Evolutionary conservation across 202 grass and related monocot species (phyloP).

Genomic region (Cymbopogon flexuosus): DNA sequence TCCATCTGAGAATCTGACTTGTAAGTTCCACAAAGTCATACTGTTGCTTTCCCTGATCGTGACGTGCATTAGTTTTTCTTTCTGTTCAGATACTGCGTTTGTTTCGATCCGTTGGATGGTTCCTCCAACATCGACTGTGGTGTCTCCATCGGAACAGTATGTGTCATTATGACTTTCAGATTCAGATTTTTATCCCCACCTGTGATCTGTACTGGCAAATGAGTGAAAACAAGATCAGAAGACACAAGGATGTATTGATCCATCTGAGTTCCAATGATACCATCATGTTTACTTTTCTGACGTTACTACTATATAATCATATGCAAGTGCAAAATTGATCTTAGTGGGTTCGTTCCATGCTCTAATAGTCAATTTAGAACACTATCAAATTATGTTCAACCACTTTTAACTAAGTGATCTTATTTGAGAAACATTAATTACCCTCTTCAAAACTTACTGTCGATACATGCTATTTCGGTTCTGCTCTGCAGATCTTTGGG

Average conservation of each 20-base stretch:
- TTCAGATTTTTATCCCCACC: not conserved
- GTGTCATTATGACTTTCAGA: not conserved
- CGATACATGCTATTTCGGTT: not conserved
- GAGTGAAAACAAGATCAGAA: not conserved
- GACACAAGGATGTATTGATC: not conserved
- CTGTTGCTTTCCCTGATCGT: not conserved
- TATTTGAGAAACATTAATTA: not conserved
- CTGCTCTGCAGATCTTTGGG: constrained; percentile 70
- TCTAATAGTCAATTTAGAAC: not conserved
- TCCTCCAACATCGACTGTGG: constrained; percentile 95
- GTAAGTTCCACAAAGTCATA: not conserved
- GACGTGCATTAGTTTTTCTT: not conserved
- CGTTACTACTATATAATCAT: not conserved
- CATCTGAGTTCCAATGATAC: not conserved
- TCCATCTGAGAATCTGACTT: not conserved
- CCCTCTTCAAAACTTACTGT: not conserved
- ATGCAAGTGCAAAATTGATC: not conserved
- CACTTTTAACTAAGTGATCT: not conserved
- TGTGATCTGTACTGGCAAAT: not conserved
- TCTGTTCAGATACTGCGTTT: constrained; percentile 74
- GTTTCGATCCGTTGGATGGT: constrained; percentile 91
- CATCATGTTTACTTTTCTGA: not conserved
- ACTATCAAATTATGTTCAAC: too few species aligned
- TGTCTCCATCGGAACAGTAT: constrained; percentile 94
- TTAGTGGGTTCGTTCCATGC: not conserved